These are phyloP conservation scores for Stephania yunnanensis DNA, from an alignment of 164 flowering plant genomes.

Conservation along the genomic window DNA sequence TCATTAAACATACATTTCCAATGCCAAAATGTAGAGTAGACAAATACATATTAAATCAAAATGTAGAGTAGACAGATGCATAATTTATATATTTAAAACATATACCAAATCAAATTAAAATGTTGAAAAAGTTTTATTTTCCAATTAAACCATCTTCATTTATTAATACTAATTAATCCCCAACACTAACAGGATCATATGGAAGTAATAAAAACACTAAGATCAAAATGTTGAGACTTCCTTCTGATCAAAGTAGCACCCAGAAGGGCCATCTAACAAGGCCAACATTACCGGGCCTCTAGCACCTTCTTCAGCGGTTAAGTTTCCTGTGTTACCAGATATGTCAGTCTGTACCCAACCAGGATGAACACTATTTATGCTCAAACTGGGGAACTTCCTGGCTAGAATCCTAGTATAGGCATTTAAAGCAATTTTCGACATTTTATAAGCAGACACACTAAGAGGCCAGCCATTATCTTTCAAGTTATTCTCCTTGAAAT, in stretches of 20 bases:
- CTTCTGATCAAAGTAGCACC: constrained; percentile 12
- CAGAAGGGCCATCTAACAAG: constrained; percentile 19
- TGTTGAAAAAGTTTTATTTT: no score
- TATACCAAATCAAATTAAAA: no score
- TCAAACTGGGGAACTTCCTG: constrained; percentile 13
- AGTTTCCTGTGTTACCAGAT: constrained; percentile 1
- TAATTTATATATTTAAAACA: no score
- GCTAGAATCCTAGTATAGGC: constrained; percentile 25
- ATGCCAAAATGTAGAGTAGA: no score
- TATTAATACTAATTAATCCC: no score
- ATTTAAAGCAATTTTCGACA: constrained; percentile 25
- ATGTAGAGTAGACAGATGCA: no score
- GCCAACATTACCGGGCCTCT: constrained; percentile 18
- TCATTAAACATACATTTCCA: no score
- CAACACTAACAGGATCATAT: no score
- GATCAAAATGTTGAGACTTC: constrained; percentile 12
- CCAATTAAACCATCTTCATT: no score
- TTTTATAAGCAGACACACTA: constrained; percentile 17
- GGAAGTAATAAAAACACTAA: no score
- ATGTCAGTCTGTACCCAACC: constrained; percentile 18
- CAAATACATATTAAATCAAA: no score
- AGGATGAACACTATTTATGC: constrained; percentile 18
- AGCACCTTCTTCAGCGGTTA: constrained; percentile 18
- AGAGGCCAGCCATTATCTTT: constrained; percentile 40
- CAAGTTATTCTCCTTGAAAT: constrained; percentile 27